Evolutionary conservation across 179 eudicot species (phyloP).

Genomic region (Drosera spatulata): DNA sequence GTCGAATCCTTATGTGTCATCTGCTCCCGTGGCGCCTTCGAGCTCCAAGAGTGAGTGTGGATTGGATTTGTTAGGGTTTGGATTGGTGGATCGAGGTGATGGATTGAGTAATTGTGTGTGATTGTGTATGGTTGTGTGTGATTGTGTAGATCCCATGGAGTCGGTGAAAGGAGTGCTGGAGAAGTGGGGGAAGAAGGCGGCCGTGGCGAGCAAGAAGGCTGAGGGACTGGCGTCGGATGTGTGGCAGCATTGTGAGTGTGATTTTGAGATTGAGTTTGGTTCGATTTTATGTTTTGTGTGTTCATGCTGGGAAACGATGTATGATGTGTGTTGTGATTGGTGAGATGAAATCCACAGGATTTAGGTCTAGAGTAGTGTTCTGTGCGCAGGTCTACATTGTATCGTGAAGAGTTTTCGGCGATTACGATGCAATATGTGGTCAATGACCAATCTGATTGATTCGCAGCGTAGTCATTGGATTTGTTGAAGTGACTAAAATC

Average conservation of each 20-base stretch:
- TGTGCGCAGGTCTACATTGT: no score
- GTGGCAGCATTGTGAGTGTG: slow-evolving; percentile 84
- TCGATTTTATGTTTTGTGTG: no score
- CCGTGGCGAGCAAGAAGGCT: slow-evolving; percentile 66
- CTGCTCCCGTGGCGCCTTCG: slow-evolving; percentile 44
- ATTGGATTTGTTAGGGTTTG: neutral
- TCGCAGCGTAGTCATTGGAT: no score
- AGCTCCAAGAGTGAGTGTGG: slow-evolving; percentile 34
- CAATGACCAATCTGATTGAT: no score
- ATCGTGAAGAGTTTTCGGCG: no score
- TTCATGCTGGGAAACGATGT: no score
- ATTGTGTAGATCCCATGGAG: slow-evolving; percentile 43
- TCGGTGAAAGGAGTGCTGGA: slow-evolving; percentile 66
- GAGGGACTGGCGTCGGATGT: slow-evolving; percentile 75
- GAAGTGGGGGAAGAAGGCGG: slow-evolving; percentile 75
- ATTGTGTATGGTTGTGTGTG: neutral
- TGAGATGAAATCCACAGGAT: no score
- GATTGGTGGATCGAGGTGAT: neutral
- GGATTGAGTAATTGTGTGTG: neutral
- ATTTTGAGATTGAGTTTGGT: neutral
- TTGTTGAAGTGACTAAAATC: no score
- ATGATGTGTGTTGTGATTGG: no score
- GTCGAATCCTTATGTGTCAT: slow-evolving; percentile 72
- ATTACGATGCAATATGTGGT: no score
- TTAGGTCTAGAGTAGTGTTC: no score